These are phyloP conservation scores for Xylariaceae sp. DNA, from an alignment of 2,329 filamentous ascomycete species.

Conservation along the genomic window DNA sequence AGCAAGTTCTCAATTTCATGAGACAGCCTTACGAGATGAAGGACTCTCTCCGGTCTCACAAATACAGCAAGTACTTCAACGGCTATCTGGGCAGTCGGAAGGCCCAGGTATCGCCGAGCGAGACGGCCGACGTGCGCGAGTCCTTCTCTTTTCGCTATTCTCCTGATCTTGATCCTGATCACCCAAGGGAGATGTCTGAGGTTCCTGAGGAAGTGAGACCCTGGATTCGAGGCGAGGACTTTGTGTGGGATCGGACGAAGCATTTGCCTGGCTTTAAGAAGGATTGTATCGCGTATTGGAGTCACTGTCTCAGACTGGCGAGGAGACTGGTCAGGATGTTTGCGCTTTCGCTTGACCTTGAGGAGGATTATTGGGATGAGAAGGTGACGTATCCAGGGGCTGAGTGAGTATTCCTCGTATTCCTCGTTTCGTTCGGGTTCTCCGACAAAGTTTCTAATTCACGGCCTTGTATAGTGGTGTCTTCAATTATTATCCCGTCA, in stretches of 20 bases:
- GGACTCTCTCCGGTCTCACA: constrained; percentile 31
- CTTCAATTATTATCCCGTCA: constrained; percentile 38
- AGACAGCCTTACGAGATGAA: constrained; percentile 41
- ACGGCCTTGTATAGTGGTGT: constrained; percentile 23
- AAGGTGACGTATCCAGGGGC: constrained; percentile 48
- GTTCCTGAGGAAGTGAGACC: constrained; percentile 40
- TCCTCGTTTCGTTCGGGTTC: not conserved
- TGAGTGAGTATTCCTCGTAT: constrained; percentile 19
- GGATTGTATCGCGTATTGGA: constrained; percentile 43
- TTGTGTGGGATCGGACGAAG: constrained; percentile 46
- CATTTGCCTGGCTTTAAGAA: constrained; percentile 45
- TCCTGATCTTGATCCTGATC: constrained; percentile 45
- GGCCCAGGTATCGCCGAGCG: constrained; percentile 44
- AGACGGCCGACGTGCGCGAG: constrained; percentile 47
- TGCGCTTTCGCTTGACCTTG: constrained; percentile 48
- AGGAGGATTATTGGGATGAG: constrained; percentile 50
- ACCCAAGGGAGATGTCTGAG: constrained; percentile 34
- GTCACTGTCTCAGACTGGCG: constrained; percentile 43
- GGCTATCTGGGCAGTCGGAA: constrained; percentile 41
- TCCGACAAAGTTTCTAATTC: not conserved
- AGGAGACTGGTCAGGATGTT: constrained; percentile 47
- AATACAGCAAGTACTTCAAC: constrained; percentile 40
- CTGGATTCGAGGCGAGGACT: constrained; percentile 43
- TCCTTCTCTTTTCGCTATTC: constrained; percentile 48
- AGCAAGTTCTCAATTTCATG: constrained; percentile 41